A percentile compares a stretch with the other conserved stretches of the same genome.
Conservation (phyloP, 208 protist species). For the Angomonas deanei region DNA sequence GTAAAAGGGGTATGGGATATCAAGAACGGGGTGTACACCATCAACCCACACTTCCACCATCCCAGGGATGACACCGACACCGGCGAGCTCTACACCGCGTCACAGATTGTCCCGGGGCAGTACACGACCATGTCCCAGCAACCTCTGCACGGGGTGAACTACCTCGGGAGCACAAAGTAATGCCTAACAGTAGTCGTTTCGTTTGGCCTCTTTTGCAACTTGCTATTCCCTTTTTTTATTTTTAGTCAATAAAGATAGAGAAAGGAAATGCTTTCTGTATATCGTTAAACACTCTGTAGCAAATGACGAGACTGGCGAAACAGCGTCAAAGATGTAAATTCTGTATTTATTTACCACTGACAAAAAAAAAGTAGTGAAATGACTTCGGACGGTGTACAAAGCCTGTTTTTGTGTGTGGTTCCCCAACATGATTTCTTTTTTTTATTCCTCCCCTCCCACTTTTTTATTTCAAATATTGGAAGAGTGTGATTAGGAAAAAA, state of each 20-base stretch:
- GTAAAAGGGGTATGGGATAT: constrained; percentile 75
- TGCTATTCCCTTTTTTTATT: background rate
- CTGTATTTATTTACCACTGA: too few species aligned
- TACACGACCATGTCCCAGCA: constrained; percentile 74
- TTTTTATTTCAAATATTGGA: background rate
- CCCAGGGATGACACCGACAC: constrained; percentile 70
- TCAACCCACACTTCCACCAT: constrained; percentile 76
- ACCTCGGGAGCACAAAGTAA: constrained; percentile 8
- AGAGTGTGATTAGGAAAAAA: background rate
- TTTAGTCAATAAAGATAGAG: background rate
- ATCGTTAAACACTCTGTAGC: too few species aligned
- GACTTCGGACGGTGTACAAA: background rate
- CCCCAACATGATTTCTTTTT: background rate
- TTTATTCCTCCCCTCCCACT: background rate
- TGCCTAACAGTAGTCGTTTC: background rate
- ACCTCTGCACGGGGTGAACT: constrained; percentile 72
- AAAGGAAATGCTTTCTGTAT: background rate
- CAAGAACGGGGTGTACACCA: constrained; percentile 77
- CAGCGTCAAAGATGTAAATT: too few species aligned
- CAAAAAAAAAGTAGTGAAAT: too few species aligned
- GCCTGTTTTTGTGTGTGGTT: background rate
- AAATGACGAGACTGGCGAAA: too few species aligned
- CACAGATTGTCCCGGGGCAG: constrained; percentile 80
- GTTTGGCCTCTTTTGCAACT: background rate
- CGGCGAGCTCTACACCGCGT: constrained; percentile 65